phyloP scores from a whole-genome alignment of 768 basidiomycete species.

The Paxillus rubicundulus region DNA sequence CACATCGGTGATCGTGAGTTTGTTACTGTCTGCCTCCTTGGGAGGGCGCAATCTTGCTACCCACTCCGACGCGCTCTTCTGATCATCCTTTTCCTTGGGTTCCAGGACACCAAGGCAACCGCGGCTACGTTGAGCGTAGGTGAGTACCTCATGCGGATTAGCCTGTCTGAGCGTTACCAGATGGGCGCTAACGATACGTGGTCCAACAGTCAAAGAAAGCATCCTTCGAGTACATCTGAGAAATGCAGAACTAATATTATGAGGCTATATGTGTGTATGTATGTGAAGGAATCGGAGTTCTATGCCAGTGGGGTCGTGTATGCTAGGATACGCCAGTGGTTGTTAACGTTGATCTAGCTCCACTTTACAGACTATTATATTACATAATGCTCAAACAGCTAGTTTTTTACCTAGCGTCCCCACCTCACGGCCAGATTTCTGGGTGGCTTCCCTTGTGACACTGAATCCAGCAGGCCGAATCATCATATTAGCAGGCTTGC shows the following conservation, averaged over 20 bases:
- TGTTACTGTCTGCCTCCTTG: constrained; percentile 2
- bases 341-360: too few relatives aligned
- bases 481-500: neutral
- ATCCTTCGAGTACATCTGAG: constrained; percentile 71
- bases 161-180: neutral
- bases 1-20: constrained; percentile 73
- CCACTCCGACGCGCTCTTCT: constrained; percentile 1
- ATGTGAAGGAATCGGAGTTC: too few relatives aligned
- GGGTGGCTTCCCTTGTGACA: too few relatives aligned
- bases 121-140: constrained; percentile 68
- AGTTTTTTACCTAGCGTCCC: too few relatives aligned
- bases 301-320: too few relatives aligned
- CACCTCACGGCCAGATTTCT: too few relatives aligned
- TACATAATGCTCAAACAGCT: too few relatives aligned
- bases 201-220: constrained; percentile 58
- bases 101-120: constrained; percentile 71
- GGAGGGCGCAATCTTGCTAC: neutral
- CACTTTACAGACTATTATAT: too few relatives aligned
- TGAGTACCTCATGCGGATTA: constrained; percentile 31
- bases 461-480: too few relatives aligned
- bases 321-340: too few relatives aligned
- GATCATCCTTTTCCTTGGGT: constrained; percentile 10
- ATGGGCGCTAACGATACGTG: constrained; percentile 5
- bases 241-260: constrained; percentile 71
- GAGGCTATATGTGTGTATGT: constrained; percentile 13